These are phyloP conservation scores for Rosa rugosa DNA, from an alignment of 306 rosid genomes.

Conservation along the genomic window DNA sequence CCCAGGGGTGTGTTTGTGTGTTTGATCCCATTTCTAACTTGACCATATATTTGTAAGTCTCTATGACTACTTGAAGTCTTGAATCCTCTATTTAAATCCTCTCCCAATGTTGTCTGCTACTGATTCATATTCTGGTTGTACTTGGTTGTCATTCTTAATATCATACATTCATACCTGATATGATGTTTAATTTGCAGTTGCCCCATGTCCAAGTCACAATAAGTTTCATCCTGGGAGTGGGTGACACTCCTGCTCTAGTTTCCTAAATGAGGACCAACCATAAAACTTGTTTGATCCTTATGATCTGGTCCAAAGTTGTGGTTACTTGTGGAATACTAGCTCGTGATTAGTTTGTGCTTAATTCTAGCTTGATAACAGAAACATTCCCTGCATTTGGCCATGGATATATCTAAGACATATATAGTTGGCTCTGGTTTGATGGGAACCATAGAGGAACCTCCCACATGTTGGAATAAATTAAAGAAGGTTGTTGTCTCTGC, in stretches of 20 bases:
- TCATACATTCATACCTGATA: neutral
- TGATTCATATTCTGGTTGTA: neutral
- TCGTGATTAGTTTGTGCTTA: neutral
- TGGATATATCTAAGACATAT: neutral
- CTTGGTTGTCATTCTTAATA: neutral
- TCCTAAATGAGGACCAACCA: neutral
- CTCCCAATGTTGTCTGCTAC: neutral
- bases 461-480: conserved; percentile 11
- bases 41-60: neutral
- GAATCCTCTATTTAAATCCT: neutral
- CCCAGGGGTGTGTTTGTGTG: neutral
- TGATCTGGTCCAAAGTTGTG: neutral
- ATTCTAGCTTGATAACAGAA: neutral
- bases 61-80: no score
- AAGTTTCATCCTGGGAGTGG: neutral
- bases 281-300: conserved; percentile 5
- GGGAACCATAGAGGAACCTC: conserved; percentile 1
- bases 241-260: neutral
- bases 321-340: neutral
- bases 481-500: conserved; percentile 6
- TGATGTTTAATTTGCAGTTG: neutral
- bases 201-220: neutral
- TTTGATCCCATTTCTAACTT: neutral
- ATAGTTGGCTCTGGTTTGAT: conserved; percentile 3
- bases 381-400: neutral